These are phyloP conservation scores for Clavaria fumosa DNA, from an alignment of 768 basidiomycete genomes.

Conservation along the genomic window DNA sequence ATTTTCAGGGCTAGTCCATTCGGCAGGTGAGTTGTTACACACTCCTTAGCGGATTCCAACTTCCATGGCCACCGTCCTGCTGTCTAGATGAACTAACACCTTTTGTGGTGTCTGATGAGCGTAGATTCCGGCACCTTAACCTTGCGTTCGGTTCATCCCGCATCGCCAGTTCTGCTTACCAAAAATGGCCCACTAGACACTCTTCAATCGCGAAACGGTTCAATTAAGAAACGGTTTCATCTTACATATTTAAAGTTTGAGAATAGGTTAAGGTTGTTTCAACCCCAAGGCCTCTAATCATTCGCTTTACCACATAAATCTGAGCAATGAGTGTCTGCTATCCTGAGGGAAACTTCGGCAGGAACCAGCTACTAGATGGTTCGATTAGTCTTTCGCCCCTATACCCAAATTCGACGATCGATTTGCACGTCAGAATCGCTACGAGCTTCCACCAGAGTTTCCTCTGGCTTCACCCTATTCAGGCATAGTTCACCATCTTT, in stretches of 20 bases:
- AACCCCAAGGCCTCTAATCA: constrained; percentile 86
- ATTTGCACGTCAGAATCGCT: constrained; percentile 96
- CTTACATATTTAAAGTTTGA: constrained; percentile 79
- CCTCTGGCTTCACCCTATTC: constrained; percentile 88
- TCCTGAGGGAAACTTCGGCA: constrained; percentile 74
- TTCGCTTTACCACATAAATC: constrained; percentile 67
- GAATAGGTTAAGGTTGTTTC: constrained; percentile 77
- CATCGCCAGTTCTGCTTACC: constrained; percentile 58
- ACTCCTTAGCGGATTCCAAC: constrained; percentile 77
- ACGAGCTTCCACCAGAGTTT: constrained; percentile 93
- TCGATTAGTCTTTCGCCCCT: constrained; percentile 95
- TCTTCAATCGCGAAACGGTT: constrained; percentile 71
- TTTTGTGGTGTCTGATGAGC: constrained; percentile 76
- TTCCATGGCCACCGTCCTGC: constrained; percentile 81
- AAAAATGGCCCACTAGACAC: constrained; percentile 74
- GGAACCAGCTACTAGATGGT: constrained; percentile 90
- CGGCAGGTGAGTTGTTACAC: constrained; percentile 84
- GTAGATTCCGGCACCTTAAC: constrained; percentile 69
- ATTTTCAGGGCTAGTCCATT: constrained; percentile 87
- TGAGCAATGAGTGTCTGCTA: constrained; percentile 39
- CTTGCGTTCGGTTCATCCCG: constrained; percentile 55
- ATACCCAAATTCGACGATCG: constrained; percentile 91
- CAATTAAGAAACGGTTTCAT: constrained; percentile 71
- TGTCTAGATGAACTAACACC: constrained; percentile 82
- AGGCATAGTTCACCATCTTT: constrained; percentile 85